A percentile compares a stretch with the other conserved stretches of the same genome.
phyloP scores from a whole-genome alignment of 2,329 filamentous ascomycete species.

The Cercospora citrullina region DNA sequence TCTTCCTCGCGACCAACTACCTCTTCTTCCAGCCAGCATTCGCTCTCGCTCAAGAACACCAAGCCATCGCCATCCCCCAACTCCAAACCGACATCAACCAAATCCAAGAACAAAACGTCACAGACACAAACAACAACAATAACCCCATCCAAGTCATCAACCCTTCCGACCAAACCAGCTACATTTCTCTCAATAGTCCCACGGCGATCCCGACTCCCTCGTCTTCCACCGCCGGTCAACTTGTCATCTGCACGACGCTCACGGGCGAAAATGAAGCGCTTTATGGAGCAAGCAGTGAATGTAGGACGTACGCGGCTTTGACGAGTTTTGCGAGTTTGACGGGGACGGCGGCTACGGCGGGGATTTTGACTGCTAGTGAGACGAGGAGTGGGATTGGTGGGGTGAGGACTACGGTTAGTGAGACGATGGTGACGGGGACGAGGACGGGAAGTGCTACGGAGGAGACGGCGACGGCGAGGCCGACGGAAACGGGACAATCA shows the following conservation, averaged over 20 bases:
- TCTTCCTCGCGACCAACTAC: neutral
- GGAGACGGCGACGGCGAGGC: neutral
- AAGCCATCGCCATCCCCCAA: neutral
- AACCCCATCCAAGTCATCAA: conserved; percentile 6
- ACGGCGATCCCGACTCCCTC: neutral
- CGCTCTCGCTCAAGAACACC: neutral
- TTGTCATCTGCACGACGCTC: neutral
- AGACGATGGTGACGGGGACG: neutral
- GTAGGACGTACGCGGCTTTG: neutral
- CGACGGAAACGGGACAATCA: neutral
- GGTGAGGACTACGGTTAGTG: neutral
- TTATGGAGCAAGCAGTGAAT: neutral
- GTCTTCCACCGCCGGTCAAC: neutral
- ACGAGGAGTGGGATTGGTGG: neutral
- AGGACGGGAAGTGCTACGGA: neutral
- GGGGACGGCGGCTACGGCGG: neutral
- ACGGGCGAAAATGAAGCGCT: neutral
- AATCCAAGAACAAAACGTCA: neutral
- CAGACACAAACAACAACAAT: neutral
- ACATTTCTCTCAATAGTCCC: neutral
- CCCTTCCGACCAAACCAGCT: conserved; percentile 2
- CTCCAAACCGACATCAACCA: neutral
- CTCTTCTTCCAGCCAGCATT: neutral
- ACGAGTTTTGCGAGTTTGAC: conserved; percentile 3
- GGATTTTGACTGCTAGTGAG: conserved; percentile 14